phyloP scores from a whole-genome alignment of 1,284 basidiomycete species.

The Malassezia cuniculi region DNA sequence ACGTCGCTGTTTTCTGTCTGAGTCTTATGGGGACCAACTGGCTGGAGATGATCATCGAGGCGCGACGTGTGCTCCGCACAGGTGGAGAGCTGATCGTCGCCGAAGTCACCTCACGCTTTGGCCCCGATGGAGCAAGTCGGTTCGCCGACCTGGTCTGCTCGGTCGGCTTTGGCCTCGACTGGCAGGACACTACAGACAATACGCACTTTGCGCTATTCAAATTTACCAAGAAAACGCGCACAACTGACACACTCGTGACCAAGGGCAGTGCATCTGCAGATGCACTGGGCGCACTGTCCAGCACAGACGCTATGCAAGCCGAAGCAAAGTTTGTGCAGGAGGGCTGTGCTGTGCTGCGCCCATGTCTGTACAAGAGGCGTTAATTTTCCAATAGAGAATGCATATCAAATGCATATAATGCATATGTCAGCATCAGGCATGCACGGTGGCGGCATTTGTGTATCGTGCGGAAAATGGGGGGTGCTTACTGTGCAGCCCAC shows the following conservation, averaged over 20 bases:
- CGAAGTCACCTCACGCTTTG: constrained; percentile 57
- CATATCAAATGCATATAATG: too few relatives aligned
- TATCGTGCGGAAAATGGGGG: too few relatives aligned
- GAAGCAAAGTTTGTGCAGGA: constrained; percentile 48
- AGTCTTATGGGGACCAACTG: constrained; percentile 97
- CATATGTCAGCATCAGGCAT: too few relatives aligned
- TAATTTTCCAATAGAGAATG: too few relatives aligned
- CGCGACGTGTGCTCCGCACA: constrained; percentile 67
- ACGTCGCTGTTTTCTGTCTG: constrained; percentile 81
- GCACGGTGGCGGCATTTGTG: too few relatives aligned
- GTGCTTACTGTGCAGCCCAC: too few relatives aligned
- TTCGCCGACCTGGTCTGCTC: constrained; percentile 61
- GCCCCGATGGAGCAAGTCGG: constrained; percentile 43
- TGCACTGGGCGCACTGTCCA: constrained; percentile 24
- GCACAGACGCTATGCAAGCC: constrained; percentile 54
- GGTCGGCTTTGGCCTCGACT: constrained; percentile 64
- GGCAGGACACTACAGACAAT: constrained; percentile 22
- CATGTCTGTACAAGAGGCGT: constrained; percentile 92
- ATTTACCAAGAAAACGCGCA: constrained; percentile 17
- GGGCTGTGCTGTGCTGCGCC: constrained; percentile 60
- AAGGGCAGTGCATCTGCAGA: background rate
- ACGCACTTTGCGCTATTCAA: constrained; percentile 31
- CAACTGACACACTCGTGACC: constrained; percentile 1
- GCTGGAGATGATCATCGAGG: constrained; percentile 76
- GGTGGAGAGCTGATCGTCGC: constrained; percentile 78